Conservation (phyloP, 2,329 filamentous ascomycete genomes). For the Macrophomina phaseolina region DNA sequence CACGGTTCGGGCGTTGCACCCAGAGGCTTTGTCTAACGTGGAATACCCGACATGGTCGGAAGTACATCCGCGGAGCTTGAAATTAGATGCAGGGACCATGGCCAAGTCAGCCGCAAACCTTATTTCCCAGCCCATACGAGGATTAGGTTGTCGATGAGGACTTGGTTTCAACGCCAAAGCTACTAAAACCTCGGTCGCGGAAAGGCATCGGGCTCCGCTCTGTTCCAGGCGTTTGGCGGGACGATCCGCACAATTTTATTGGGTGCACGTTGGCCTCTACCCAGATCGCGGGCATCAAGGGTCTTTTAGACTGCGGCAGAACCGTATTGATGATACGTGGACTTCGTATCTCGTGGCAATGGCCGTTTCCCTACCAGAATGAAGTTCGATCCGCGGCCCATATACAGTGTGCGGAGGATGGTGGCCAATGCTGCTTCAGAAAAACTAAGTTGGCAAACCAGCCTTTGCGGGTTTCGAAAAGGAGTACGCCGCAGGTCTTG, state of each 20-base stretch:
- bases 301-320: background rate
- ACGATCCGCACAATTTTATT: background rate
- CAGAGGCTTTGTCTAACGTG: background rate
- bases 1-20: constrained; percentile 1
- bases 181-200: background rate
- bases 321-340: background rate
- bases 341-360: background rate
- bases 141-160: background rate
- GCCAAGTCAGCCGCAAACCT: constrained; percentile 11
- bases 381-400: background rate
- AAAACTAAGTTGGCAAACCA: too few species aligned
- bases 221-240: background rate
- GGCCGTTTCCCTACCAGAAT: background rate
- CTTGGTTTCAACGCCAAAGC: background rate
- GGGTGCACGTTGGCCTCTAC: background rate
- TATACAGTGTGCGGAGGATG: too few species aligned
- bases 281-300: background rate
- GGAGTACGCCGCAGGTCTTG: too few species aligned
- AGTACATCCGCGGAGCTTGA: background rate
- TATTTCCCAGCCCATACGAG: background rate
- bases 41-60: background rate
- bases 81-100: background rate
- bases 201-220: background rate
- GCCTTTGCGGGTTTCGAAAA: too few species aligned
- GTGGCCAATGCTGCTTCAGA: too few species aligned